Base-by-base conservation (phyloP, 495 filamentous ascomycete species). In the Elasticomyces elasticus region DNA sequence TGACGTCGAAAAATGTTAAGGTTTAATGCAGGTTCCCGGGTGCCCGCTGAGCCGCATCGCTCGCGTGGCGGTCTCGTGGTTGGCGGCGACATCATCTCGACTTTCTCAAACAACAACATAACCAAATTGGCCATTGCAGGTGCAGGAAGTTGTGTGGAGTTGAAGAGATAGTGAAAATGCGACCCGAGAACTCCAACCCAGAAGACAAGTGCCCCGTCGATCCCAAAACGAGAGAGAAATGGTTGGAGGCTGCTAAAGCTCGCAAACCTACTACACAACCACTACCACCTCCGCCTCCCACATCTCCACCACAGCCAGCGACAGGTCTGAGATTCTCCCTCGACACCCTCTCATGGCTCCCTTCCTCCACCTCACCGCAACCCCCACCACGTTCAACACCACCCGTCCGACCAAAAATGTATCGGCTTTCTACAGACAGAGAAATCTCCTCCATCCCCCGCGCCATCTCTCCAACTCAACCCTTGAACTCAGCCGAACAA, bases 381-480 rank as follows among this genome's bases (percentile, higher is more conserved):
- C 45, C 64, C 46, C 57, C 67, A 46, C 31, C 60, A 52, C 63
- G 53, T 46, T 17, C 30, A 45, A 3, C 55, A 49, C 54, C 52
- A 42, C 63, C 30, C 12, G 37, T 20, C 7, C 37, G 67, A 69
- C 50, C 67, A 63, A 48, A 49, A 56, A 42, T 41, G 43, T 59
- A 51, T 20, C 47, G 35, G 25, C 46, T 56, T n/a, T 20, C 73
- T 56, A 74, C 73, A 24, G 72, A 82, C 58, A 87, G 91, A 59
- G 84, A 87, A 73, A 74, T 89, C 58, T 94, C 86, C 60, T 82
- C 74, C 37, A 94, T 95, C 64, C 89, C 90, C 12, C 84, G 88
- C 51, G 76, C 79, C 17, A 60, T 56, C 24, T 12, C 23, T 19
- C 56, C 72, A 72, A 23, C 71, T 81, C 56, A 72, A 85, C 54